Evolutionary conservation across 2,329 filamentous ascomycete genomes (phyloP).

Genomic region (Coniochaeta sp.): DNA sequence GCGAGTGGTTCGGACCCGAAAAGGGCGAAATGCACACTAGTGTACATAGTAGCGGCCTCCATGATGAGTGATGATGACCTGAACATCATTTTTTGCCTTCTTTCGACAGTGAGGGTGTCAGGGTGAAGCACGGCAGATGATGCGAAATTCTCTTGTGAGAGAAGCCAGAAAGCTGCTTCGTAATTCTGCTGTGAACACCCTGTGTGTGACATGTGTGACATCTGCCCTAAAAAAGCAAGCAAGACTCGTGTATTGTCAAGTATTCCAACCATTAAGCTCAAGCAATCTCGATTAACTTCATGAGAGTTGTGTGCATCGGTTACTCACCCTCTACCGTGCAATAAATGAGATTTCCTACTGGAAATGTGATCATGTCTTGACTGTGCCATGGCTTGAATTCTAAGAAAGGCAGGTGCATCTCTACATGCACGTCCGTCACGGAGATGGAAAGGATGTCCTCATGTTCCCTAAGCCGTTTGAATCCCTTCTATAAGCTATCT

Average conservation of each 20-base stretch:
- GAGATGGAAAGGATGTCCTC: not conserved
- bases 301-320: not conserved
- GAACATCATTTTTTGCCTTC: not conserved
- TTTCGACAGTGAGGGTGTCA: not conserved
- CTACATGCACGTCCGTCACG: not conserved
- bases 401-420: not conserved
- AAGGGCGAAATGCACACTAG: not conserved
- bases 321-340: no score
- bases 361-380: not conserved
- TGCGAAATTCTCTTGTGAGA: not conserved
- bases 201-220: not conserved
- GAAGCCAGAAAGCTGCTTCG: not conserved
- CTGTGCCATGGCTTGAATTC: not conserved
- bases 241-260: no score
- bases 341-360: not conserved
- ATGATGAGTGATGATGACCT: not conserved
- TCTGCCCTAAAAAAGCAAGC: not conserved
- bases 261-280: not conserved
- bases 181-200: not conserved
- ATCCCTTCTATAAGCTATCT: not conserved
- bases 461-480: not conserved
- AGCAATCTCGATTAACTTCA: not conserved
- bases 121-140: not conserved
- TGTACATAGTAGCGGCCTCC: not conserved
- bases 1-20: not conserved